Percentiles rank a stretch among this genome's conserved stretches.
Conservation (phyloP, 2,329 filamentous ascomycete genomes). For the Cladophialophora psammophila region DNA sequence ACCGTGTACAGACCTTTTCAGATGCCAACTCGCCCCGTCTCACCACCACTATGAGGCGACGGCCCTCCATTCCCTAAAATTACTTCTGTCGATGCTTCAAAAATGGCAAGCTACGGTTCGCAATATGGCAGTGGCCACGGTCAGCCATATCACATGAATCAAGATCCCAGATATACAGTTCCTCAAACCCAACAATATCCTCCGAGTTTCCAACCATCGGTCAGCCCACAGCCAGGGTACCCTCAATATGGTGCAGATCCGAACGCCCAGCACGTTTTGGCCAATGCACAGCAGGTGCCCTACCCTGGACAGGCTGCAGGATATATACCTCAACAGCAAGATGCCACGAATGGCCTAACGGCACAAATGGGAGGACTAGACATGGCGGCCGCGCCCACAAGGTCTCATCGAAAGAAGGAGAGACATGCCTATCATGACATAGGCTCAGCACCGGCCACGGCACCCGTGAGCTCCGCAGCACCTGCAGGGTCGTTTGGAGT, state of each 20-base stretch:
- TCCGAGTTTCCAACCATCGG: constrained; percentile 25
- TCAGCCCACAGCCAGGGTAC: constrained; percentile 33
- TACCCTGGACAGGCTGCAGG: constrained; percentile 23
- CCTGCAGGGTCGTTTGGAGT: constrained; percentile 14
- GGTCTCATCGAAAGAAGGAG: constrained; percentile 83
- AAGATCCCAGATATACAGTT: constrained; percentile 33
- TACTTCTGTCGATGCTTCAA: constrained; percentile 10
- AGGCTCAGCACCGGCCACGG: constrained; percentile 69
- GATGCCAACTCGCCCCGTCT: constrained; percentile 1
- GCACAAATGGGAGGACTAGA: constrained; percentile 81
- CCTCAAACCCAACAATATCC: constrained; percentile 30
- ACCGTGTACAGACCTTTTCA: background rate
- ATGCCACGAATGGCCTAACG: constrained; percentile 46
- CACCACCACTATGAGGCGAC: constrained; percentile 32
- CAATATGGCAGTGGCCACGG: constrained; percentile 33
- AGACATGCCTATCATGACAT: constrained; percentile 90
- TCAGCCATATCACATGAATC: constrained; percentile 31
- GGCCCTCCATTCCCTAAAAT: constrained; percentile 23
- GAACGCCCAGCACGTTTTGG: constrained; percentile 28
- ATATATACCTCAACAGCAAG: constrained; percentile 28
- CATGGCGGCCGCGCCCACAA: constrained; percentile 61
- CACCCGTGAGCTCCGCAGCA: constrained; percentile 26
- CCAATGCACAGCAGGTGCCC: constrained; percentile 27
- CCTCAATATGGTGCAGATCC: constrained; percentile 27
- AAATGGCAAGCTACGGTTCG: constrained; percentile 37